phyloP scores from a whole-genome alignment of 2,329 filamentous ascomycete genomes.

The Clonostachys solani region DNA sequence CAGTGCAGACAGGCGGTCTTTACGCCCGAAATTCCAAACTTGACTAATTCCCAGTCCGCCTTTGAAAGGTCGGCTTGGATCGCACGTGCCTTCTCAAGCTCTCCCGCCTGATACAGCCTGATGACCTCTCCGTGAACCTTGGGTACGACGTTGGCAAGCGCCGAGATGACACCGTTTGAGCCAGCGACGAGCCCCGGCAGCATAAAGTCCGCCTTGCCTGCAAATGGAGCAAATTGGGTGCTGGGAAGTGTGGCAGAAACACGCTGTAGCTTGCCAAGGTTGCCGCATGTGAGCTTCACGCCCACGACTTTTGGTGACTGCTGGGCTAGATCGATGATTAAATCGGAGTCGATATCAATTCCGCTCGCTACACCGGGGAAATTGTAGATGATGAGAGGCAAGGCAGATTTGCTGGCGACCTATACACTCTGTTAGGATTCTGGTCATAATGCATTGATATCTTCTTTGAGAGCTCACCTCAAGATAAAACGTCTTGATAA shows the following conservation, averaged over 20 bases:
- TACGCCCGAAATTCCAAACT: conserved; percentile 67
- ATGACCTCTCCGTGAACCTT: conserved; percentile 59
- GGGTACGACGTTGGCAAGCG: conserved; percentile 68
- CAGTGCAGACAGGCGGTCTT: conserved; percentile 39
- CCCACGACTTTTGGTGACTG: conserved; percentile 62
- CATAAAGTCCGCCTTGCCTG: conserved; percentile 69
- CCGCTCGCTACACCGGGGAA: conserved; percentile 61
- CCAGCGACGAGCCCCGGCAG: conserved; percentile 65
- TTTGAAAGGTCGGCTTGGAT: conserved; percentile 62
- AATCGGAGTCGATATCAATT: conserved; percentile 60
- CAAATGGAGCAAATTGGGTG: conserved; percentile 61
- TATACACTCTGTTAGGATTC: conserved; percentile 21
- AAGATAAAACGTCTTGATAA: conserved; percentile 57
- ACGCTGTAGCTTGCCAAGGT: conserved; percentile 65
- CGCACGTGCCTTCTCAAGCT: conserved; percentile 53
- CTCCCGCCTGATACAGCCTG: conserved; percentile 54
- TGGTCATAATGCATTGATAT: neutral
- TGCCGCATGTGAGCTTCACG: conserved; percentile 67
- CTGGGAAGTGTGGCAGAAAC: conserved; percentile 54
- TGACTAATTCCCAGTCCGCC: conserved; percentile 70
- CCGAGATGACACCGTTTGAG: conserved; percentile 67
- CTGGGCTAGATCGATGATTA: conserved; percentile 52
- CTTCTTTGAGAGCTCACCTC: neutral
- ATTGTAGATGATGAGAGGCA: conserved; percentile 68
- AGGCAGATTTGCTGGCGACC: conserved; percentile 58